Conservation (phyloP, 2,329 filamentous ascomycete genomes). For the Colletotrichum higginsianum region DNA sequence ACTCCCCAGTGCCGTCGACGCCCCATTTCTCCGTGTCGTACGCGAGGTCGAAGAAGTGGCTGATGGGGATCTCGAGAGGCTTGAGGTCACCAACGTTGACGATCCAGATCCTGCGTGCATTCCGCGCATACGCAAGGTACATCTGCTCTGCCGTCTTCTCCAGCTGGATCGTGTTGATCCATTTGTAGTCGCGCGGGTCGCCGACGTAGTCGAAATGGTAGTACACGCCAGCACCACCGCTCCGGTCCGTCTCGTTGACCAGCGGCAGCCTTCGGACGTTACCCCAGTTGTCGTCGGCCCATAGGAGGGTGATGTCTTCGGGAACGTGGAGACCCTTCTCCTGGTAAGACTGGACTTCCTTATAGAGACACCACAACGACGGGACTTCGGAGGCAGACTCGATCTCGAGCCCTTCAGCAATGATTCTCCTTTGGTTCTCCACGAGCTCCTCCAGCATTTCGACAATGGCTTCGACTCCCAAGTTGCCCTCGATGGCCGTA, state of each 20-base stretch:
- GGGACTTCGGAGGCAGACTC: constrained; percentile 68
- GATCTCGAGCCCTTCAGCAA: constrained; percentile 68
- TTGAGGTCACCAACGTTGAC: constrained; percentile 79
- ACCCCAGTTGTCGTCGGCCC: constrained; percentile 80
- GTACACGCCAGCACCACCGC: constrained; percentile 77
- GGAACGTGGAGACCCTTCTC: constrained; percentile 72
- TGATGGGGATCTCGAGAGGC: constrained; percentile 75
- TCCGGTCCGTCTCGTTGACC: constrained; percentile 70
- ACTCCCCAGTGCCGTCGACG: constrained; percentile 68
- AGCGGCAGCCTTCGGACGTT: constrained; percentile 75
- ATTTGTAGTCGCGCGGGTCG: constrained; percentile 64
- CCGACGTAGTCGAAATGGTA: constrained; percentile 72
- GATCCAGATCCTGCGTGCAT: constrained; percentile 75
- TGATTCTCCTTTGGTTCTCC: constrained; percentile 70
- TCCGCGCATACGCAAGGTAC: constrained; percentile 70
- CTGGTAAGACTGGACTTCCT: constrained; percentile 80
- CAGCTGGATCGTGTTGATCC: constrained; percentile 77
- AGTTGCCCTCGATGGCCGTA: constrained; percentile 66
- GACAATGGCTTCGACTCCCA: constrained; percentile 71
- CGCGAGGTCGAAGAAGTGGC: constrained; percentile 77
- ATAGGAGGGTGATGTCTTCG: constrained; percentile 77
- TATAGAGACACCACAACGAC: constrained; percentile 82
- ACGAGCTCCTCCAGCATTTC: constrained; percentile 73
- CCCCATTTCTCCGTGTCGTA: constrained; percentile 73
- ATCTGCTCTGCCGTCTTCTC: constrained; percentile 74